Base-by-base conservation (phyloP, 169 alveolate species). In the Eimeria brunetti region DNA sequence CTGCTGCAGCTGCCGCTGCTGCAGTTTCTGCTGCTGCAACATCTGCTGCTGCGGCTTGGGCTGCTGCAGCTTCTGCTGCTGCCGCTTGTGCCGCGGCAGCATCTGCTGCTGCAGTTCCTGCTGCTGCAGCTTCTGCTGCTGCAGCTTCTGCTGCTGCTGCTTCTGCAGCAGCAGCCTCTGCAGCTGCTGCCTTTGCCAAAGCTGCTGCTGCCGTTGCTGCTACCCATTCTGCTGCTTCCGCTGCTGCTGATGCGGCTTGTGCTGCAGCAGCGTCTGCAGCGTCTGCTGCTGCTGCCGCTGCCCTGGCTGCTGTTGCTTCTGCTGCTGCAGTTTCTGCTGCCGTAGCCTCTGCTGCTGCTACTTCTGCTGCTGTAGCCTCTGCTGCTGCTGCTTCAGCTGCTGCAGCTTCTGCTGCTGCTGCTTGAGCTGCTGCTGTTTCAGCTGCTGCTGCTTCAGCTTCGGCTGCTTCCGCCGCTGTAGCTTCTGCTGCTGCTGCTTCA, bases 351-450 rank as follows among this genome's bases (percentile, higher is more conserved):
- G 89, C 89, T 49, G 71, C 49, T 80, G 64, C 89, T 22, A 71
- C 89, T 49, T 51, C 89, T 7, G 89, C 33, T 11, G 46, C 49
- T 80, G 64, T 71, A 36, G 71, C 89, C 8, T 44, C 71, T 49
- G 89, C 89, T 46, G 89, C 89, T 51, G 53, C 69, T 6, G 75
- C 53, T 56, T 51, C 76, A 53, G 90, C 75, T 30, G 73, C 69
- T 83, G 73, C 90, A 4, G 90, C 75, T 56, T 53, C 76, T 83
- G 90, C 85, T 5, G 71, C 89, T 7, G 44, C 89, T 14, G 89
- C 56, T 49, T 44, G 71, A 46, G 62, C 67, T 46, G 49, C 89
- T 80, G 67, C 46, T 80, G 69, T 69, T 83, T 46, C 90, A 12
- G 90, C 75, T 53, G 41, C 75, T 30, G 44, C 90, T 53, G 46